Percentiles rank a stretch among this genome's conserved stretches.
These are phyloP conservation scores for Scolecobasidium constrictum DNA, from an alignment of 2,329 filamentous ascomycete species.

Conservation along the genomic window DNA sequence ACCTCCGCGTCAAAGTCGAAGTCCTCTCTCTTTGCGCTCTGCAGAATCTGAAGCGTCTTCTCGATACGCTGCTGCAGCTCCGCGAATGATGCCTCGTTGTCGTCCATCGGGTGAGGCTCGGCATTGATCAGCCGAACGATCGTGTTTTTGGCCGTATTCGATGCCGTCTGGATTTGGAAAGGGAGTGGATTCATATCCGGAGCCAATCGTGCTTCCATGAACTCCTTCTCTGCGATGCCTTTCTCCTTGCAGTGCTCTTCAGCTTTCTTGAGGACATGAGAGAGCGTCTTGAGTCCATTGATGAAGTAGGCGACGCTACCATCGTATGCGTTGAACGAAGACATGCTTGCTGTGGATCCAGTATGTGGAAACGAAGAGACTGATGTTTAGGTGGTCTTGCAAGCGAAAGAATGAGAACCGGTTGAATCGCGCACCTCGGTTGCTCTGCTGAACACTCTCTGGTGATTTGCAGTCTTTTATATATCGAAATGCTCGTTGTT, in stretches of 20 bases:
- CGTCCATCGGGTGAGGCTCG: conserved; percentile 22
- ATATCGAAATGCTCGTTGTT: too few relatives aligned
- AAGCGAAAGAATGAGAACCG: too few relatives aligned
- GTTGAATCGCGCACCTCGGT: too few relatives aligned
- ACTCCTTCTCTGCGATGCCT: conserved; percentile 22
- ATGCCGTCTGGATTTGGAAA: conserved; percentile 37
- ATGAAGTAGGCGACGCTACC: conserved; percentile 32
- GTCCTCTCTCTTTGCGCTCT: conserved; percentile 28
- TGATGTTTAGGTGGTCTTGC: too few relatives aligned
- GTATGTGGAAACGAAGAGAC: neutral
- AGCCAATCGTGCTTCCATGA: conserved; percentile 31
- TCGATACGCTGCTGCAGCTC: conserved; percentile 38
- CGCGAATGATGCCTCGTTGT: conserved; percentile 38
- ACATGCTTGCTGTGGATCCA: conserved; percentile 11
- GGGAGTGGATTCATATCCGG: conserved; percentile 39
- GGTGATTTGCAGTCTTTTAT: too few relatives aligned
- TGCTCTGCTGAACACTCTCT: too few relatives aligned
- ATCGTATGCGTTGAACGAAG: conserved; percentile 20
- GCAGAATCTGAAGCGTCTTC: conserved; percentile 35
- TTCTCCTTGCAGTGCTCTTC: conserved; percentile 29
- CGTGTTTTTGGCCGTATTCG: conserved; percentile 31
- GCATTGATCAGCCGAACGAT: conserved; percentile 27
- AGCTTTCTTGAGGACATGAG: conserved; percentile 33
- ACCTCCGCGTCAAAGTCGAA: conserved; percentile 33
- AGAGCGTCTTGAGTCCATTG: conserved; percentile 30